Base-by-base conservation (phyloP, 108 stramenopile genomes). In the Skeletonema tropicum region DNA sequence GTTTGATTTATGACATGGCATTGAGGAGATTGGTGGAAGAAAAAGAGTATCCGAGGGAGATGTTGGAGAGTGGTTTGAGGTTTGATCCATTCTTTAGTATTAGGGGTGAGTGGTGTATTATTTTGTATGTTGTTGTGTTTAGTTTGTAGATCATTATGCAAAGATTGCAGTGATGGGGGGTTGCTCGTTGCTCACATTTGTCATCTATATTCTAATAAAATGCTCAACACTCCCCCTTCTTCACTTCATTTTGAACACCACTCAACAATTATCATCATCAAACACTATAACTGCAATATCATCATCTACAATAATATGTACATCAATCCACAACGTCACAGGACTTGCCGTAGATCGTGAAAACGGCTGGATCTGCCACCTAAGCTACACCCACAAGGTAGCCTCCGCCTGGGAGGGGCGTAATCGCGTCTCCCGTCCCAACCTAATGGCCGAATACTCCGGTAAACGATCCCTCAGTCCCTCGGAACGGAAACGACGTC, bases 291-390 rank as follows among this genome's bases (percentile, higher is more conserved):
- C 32, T 35, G 4, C 7, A 35, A 35, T 35, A 35, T 35, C 4
- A 35, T 35, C 7, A 35, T n/a, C n/a, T n/a, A n/a, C n/a, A n/a
- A n/a, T 2, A 29, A 29, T 29, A 29, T 29, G 2, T 29, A 1
- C 1, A 17, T n/a, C 3, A 41, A 31, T 32, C 15, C 41, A 17
- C 41, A 73, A 59, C 58, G 1, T 29, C 13, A 13, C 31, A 87
- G 87, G 97, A 7, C 83, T 99, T n/a, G 96, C 98, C 19, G 97
- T 99, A 23, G 98, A 99, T 68, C 83, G 77, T 63, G 93, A 97
- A 68, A 97, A 92, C 21, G 97, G 97, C 9, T 96, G 96, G 88
- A 91, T 99, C 42, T 94, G 90, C 63, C 97, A 99, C 71, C 84
- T 99, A 52, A 94, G 89, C 29, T 96, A 97, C 79, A 96, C 93